Percentiles rank a stretch among this genome's conserved stretches.
Conservation (phyloP, 371 early-diverging fungal genomes). For the Apophysomyces variabilis region DNA sequence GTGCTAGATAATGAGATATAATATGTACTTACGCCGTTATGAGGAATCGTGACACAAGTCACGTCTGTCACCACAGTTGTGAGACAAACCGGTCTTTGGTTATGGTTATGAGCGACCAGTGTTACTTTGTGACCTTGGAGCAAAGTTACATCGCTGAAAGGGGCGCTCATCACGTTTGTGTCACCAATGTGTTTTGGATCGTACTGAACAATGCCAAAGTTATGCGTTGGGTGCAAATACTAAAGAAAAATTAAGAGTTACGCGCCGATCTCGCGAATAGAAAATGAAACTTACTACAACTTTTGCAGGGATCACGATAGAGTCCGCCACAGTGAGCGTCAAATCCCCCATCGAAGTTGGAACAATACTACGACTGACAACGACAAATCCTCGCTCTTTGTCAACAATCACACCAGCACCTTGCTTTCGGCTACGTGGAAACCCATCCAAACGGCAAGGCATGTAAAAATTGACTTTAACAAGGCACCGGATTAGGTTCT, state of each 20-base stretch:
- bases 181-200: constrained; percentile 75
- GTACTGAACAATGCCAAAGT: constrained; percentile 76
- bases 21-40: constrained; percentile 55
- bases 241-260: constrained; percentile 20
- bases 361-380: constrained; percentile 72
- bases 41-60: constrained; percentile 80
- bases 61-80: constrained; percentile 81
- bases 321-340: constrained; percentile 77
- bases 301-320: constrained; percentile 77
- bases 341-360: constrained; percentile 79
- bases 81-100: constrained; percentile 75
- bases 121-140: constrained; percentile 69
- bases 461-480: constrained; percentile 70
- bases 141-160: constrained; percentile 60
- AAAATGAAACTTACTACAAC: constrained; percentile 49
- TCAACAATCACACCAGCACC: constrained; percentile 82
- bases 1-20: not conserved
- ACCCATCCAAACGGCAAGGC: constrained; percentile 71
- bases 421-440: constrained; percentile 64
- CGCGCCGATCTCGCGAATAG: not conserved
- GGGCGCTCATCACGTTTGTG: constrained; percentile 72
- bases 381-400: constrained; percentile 70
- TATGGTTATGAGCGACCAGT: constrained; percentile 80
- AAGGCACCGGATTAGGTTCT: constrained; percentile 63
- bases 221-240: constrained; percentile 87